Percentiles rank a stretch among this genome's conserved stretches.
These are phyloP conservation scores for Fusarium hainanense DNA, from an alignment of 2,329 filamentous ascomycete species.

Conservation along the genomic window DNA sequence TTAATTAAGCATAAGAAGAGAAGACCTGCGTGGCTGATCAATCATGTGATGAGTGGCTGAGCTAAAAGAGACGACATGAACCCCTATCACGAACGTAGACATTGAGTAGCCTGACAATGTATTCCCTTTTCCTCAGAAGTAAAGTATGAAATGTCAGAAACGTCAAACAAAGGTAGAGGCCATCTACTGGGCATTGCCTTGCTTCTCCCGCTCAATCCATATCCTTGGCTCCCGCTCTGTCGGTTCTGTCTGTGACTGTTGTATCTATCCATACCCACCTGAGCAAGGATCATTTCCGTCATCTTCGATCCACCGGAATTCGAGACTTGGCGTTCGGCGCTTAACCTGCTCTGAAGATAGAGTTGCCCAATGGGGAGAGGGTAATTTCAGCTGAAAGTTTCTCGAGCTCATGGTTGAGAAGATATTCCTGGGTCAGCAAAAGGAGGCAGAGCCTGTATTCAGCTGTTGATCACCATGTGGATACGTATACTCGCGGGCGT, in stretches of 20 bases:
- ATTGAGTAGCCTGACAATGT: too few relatives aligned
- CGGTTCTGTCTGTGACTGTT: conserved; percentile 13
- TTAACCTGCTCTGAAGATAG: conserved; percentile 1
- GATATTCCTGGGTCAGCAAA: background rate
- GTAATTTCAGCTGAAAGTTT: conserved; percentile 2
- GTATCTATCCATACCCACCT: conserved; percentile 28
- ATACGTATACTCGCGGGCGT: conserved; percentile 3
- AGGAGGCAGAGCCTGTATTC: conserved; percentile 4
- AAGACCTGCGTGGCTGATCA: background rate
- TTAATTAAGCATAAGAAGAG: conserved; percentile 13
- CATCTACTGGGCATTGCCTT: background rate
- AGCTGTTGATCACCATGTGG: conserved; percentile 16
- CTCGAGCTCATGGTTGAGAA: background rate
- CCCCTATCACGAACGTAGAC: background rate
- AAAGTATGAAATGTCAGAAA: background rate
- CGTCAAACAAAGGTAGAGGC: background rate
- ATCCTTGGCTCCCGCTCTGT: conserved; percentile 18
- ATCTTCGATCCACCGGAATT: conserved; percentile 30
- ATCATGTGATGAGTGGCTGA: conserved; percentile 15
- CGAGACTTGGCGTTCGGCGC: conserved; percentile 26
- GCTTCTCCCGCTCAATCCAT: background rate
- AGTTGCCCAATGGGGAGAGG: background rate
- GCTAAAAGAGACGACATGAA: background rate
- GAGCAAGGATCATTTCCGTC: conserved; percentile 20
- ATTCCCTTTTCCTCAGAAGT: background rate